These are phyloP conservation scores for Sphagnurus paluster DNA, from an alignment of 1,284 basidiomycete species.

Conservation along the genomic window DNA sequence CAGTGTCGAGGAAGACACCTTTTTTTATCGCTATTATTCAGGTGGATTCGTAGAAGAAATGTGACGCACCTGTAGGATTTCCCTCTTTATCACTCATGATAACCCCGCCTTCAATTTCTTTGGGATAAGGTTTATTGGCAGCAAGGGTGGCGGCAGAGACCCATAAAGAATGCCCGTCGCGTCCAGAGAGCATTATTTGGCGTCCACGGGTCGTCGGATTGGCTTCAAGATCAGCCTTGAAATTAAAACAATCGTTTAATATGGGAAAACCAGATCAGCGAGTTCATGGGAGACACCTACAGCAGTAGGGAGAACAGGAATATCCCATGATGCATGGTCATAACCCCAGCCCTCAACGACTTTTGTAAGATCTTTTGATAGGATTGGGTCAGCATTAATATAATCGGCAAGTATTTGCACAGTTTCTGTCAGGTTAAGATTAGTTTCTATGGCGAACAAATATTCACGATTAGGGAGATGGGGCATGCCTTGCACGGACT, in stretches of 20 bases:
- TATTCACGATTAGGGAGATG: no score
- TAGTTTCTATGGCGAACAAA: background rate
- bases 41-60: background rate
- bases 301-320: conserved; percentile 73
- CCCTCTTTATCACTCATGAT: conserved; percentile 66
- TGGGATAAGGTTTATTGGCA: conserved; percentile 51
- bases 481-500: conserved; percentile 53
- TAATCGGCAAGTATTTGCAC: conserved; percentile 62
- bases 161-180: conserved; percentile 86
- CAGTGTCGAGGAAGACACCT: conserved; percentile 74
- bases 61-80: conserved; percentile 62
- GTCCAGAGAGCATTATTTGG: conserved; percentile 66
- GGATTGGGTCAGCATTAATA: conserved; percentile 52
- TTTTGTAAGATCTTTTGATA: conserved; percentile 45
- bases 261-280: background rate
- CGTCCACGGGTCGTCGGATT: conserved; percentile 63
- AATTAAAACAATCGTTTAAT: conserved; percentile 21
- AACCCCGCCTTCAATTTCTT: conserved; percentile 68
- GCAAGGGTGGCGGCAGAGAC: conserved; percentile 69
- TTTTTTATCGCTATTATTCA: background rate
- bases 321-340: conserved; percentile 82
- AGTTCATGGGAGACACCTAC: conserved; percentile 41
- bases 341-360: conserved; percentile 90
- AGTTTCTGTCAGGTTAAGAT: conserved; percentile 46
- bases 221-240: conserved; percentile 56